A percentile compares a stretch with the other conserved stretches of the same genome.
These are phyloP conservation scores for Sequoia sempervirens DNA, from an alignment of 75 land plant genomes.

Conservation along the genomic window DNA sequence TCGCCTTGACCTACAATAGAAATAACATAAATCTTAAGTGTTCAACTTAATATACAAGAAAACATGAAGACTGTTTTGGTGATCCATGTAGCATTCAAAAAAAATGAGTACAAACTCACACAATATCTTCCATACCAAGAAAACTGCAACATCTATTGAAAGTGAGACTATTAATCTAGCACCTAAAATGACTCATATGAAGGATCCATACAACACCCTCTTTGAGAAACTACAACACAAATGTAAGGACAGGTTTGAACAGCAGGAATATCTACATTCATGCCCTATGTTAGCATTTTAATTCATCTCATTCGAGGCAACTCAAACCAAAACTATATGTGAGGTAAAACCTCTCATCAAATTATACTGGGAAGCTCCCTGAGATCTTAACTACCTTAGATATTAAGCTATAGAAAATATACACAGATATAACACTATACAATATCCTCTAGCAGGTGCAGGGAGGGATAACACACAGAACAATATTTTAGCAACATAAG, in stretches of 20 bases:
- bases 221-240: neutral
- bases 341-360: too few relatives aligned
- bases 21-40: neutral
- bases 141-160: neutral
- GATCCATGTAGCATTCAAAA: neutral
- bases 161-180: neutral
- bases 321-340: too few relatives aligned
- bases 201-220: neutral
- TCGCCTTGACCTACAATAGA: constrained; percentile 68
- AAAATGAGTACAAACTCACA: neutral
- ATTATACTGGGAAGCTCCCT: too few relatives aligned
- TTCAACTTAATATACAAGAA: neutral
- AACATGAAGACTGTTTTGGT: neutral
- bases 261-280: neutral
- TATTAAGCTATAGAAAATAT: too few relatives aligned
- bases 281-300: too few relatives aligned
- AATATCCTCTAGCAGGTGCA: too few relatives aligned
- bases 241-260: constrained; percentile 69
- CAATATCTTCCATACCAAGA: neutral
- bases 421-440: too few relatives aligned
- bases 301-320: too few relatives aligned
- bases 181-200: neutral
- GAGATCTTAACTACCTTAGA: too few relatives aligned
- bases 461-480: too few relatives aligned
- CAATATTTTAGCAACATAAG: too few relatives aligned